Percentiles rank a stretch among this genome's conserved stretches.
Conservation (phyloP, 257 asterid genomes). For the Ilex aquifolium region DNA sequence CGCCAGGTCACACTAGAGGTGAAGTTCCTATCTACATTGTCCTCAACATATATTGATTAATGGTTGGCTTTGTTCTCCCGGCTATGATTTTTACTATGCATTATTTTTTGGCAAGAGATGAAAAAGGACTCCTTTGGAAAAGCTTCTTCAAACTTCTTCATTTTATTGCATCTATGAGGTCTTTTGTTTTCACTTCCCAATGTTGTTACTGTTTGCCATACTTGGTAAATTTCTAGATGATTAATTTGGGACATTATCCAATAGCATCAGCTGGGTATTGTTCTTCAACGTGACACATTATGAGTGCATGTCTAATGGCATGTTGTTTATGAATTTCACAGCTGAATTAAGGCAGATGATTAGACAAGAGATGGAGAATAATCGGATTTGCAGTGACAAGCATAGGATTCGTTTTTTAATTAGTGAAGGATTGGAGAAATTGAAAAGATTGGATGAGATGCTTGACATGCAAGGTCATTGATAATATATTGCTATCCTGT, state of each 20-base stretch:
- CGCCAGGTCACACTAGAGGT: slow-evolving; percentile 67
- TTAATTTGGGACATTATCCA: too few species aligned
- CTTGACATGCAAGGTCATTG: slow-evolving; percentile 91
- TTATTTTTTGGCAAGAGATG: too few species aligned
- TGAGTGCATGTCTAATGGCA: neutral
- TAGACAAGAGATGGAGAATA: slow-evolving; percentile 77
- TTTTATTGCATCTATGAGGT: neutral
- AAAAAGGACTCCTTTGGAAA: neutral
- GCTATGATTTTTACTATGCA: neutral
- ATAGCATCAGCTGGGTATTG: neutral
- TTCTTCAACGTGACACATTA: neutral
- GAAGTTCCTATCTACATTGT: neutral
- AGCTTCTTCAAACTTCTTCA: neutral
- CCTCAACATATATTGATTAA: neutral
- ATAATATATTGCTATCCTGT: neutral
- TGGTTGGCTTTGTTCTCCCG: neutral
- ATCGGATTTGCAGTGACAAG: slow-evolving; percentile 62
- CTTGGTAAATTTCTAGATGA: neutral
- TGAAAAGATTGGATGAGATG: slow-evolving; percentile 75
- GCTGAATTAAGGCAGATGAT: slow-evolving; percentile 67
- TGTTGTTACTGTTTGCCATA: neutral
- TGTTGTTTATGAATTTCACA: slow-evolving; percentile 18
- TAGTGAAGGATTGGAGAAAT: slow-evolving; percentile 76
- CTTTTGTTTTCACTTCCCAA: neutral
- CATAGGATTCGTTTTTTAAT: slow-evolving; percentile 76